Base-by-base conservation (phyloP, 2,329 filamentous ascomycete genomes). In the Moelleriella libera region DNA sequence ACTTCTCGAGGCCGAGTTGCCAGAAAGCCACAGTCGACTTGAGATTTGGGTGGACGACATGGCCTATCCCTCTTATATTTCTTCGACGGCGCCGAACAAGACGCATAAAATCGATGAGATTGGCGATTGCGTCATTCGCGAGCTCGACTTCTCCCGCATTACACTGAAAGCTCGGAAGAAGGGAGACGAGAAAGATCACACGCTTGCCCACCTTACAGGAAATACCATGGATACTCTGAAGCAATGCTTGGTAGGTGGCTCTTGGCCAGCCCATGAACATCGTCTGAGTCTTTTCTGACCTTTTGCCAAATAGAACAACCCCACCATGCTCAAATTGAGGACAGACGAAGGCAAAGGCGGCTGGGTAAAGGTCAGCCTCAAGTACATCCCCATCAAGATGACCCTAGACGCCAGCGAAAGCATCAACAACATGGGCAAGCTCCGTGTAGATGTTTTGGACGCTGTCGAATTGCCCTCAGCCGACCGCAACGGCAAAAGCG, bases 361-460 rank as follows among this genome's bases (percentile, higher is more conserved):
- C 68, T 89, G 81, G 59, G 75, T 98, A 60, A 94, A 83, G 55
- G 85, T 98, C 60, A 94, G 85, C 68, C 76, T 96, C 59, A 94
- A 94, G 65, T 98, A 95, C 62, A 81, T 98, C 29, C 92, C 92
- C 0, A 82, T 97, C 51, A 81, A 86, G 68, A 98, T 98, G 92
- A 72, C 81, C 48, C 83, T 98, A 45, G 88, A 98, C 58, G 85
- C 92, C 0, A 88, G 82, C 57, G 92, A 98, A 67, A 96, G 88
- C 59, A 95, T 98, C 73, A 97, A 96, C 77, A 98, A 98, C 67
- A 94, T 95, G 80, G 92, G 92, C 50, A 89, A 82, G 49, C 80
- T 98, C 28, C 85, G 89, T 21, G 87, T 98, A n/a, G 88, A 97
- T 58, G 76, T 98, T 14, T 70, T 97, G 39, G 88, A 95, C 63